Percentiles rank a stretch among this genome's conserved stretches.
These are phyloP conservation scores for Mucor irregularis DNA, from an alignment of 371 early-diverging fungal genomes.

Conservation along the genomic window DNA sequence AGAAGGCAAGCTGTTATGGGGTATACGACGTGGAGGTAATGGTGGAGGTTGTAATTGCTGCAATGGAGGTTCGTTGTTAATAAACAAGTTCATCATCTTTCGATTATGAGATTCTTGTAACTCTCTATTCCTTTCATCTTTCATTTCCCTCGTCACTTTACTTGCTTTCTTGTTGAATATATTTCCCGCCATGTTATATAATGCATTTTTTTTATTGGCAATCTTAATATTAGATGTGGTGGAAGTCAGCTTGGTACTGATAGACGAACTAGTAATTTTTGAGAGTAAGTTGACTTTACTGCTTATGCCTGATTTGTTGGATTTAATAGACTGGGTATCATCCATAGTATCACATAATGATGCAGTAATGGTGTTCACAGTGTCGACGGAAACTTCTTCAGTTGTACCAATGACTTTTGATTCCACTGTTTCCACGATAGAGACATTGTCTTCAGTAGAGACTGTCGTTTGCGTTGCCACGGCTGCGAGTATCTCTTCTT, in stretches of 20 bases:
- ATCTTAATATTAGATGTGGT: constrained; percentile 1
- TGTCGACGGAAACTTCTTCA: too few relatives aligned
- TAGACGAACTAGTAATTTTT: neutral
- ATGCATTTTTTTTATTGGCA: constrained; percentile 10
- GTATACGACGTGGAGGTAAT: constrained; percentile 4
- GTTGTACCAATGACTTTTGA: too few relatives aligned
- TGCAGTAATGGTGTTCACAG: too few relatives aligned
- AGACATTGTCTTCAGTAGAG: too few relatives aligned
- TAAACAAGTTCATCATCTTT: constrained; percentile 22
- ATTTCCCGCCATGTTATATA: constrained; percentile 22
- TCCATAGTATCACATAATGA: too few relatives aligned
- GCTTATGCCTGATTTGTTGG: neutral
- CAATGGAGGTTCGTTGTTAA: neutral
- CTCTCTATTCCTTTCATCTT: constrained; percentile 20
- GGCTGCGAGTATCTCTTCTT: neutral
- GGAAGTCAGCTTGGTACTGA: neutral
- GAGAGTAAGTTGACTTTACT: neutral
- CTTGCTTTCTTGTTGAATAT: constrained; percentile 16
- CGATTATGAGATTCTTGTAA: constrained; percentile 18
- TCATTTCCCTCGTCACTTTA: constrained; percentile 15
- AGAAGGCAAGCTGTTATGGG: neutral
- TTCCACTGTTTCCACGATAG: too few relatives aligned
- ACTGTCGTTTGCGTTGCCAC: too few relatives aligned
- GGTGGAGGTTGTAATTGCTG: neutral
- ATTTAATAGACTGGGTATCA: neutral